Percentiles rank a stretch among this genome's conserved stretches.
Evolutionary conservation across 345 rosid species (phyloP).

Genomic region (Aquilaria malaccensis): DNA sequence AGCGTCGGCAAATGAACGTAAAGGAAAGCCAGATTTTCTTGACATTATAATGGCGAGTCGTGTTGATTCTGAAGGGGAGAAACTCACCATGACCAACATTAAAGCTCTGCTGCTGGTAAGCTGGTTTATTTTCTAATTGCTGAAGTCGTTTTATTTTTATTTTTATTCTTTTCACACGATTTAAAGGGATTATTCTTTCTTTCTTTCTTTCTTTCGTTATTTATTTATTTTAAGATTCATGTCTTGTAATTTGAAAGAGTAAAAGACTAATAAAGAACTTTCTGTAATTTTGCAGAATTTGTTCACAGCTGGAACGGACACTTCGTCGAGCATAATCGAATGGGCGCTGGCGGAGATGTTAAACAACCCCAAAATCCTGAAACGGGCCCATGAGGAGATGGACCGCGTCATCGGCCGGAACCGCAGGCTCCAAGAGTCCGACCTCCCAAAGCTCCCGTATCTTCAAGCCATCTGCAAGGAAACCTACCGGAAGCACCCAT

Average conservation of each 20-base stretch:
- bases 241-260: no score
- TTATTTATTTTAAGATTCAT: no score
- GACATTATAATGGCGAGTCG: slow-evolving; percentile 31
- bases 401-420: slow-evolving; percentile 48
- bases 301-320: slow-evolving; percentile 60
- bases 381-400: slow-evolving; percentile 51
- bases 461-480: slow-evolving; percentile 54
- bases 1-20: slow-evolving; percentile 23
- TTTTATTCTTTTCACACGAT: no score
- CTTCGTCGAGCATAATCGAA: slow-evolving; percentile 53
- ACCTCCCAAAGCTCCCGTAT: slow-evolving; percentile 41
- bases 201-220: no score
- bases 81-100: slow-evolving; percentile 32
- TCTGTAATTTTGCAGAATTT: slow-evolving; percentile 25
- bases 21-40: slow-evolving; percentile 48
- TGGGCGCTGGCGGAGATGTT: slow-evolving; percentile 52
- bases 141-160: no score
- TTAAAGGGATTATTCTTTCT: neutral
- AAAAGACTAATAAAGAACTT: no score
- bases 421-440: slow-evolving; percentile 43
- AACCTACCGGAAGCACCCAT: slow-evolving; percentile 46
- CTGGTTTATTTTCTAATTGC: no score
- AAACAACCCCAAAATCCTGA: slow-evolving; percentile 31
- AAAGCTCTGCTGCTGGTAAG: slow-evolving; percentile 54
- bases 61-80: slow-evolving; percentile 18